These are phyloP conservation scores for Globisporangium middletonii DNA, from an alignment of 352 stramenopile species.

Conservation along the genomic window DNA sequence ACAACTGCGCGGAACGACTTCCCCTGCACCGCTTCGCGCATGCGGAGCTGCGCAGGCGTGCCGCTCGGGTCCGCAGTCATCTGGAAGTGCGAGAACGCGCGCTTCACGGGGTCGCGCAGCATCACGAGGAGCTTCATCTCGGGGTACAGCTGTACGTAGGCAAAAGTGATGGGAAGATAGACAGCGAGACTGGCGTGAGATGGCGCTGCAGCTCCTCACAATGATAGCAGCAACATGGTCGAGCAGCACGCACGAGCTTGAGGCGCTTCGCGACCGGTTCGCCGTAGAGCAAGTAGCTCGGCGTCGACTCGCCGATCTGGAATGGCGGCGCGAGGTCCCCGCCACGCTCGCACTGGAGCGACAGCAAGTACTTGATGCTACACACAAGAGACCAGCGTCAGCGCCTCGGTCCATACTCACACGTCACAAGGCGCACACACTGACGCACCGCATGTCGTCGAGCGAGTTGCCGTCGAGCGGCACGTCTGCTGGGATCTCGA, in stretches of 20 bases:
- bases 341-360: slow-evolving; percentile 30
- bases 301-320: slow-evolving; percentile 84
- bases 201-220: no score
- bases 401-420: no score
- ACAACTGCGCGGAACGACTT: slow-evolving; percentile 88
- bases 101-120: slow-evolving; percentile 89
- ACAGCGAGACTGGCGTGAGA: no score
- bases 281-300: slow-evolving; percentile 76
- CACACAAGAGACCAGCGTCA: neutral
- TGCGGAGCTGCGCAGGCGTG: slow-evolving; percentile 75
- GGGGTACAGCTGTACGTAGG: slow-evolving; percentile 6
- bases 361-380: slow-evolving; percentile 52
- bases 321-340: slow-evolving; percentile 43
- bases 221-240: slow-evolving; percentile 55
- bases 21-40: slow-evolving; percentile 59
- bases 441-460: slow-evolving; percentile 35
- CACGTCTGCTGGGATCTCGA: neutral
- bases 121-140: slow-evolving; percentile 87
- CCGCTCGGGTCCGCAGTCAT: slow-evolving; percentile 88
- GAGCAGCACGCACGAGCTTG: slow-evolving; percentile 47
- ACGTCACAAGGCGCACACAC: neutral
- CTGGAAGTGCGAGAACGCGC: slow-evolving; percentile 89
- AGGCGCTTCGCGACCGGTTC: slow-evolving; percentile 36
- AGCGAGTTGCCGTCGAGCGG: slow-evolving; percentile 23
- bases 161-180: no score